Base-by-base conservation (phyloP, 352 stramenopile genomes). In the Phytopythium ostracodes region DNA sequence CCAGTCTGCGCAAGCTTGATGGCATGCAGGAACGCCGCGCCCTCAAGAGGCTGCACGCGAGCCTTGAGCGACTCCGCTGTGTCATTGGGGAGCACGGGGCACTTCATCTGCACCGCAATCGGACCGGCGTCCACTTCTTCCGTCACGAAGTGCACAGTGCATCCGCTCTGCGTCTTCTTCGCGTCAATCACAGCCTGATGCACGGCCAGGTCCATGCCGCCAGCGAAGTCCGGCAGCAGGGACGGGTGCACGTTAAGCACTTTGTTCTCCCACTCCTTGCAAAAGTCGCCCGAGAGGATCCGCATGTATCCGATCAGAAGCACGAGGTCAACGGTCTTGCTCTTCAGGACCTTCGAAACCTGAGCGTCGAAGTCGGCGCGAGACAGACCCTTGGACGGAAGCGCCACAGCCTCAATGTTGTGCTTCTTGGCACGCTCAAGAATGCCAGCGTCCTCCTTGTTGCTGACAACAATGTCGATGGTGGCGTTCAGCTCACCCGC, bases 191-290 rank as follows among this genome's bases (percentile, higher is more conserved):
- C 98, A 42, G 95, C 96, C 75, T 98, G 88, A 79, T 99, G 98
- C 31, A 99, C 98, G n/a, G 91, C 92, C 52, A 98, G 75, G 77
- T 99, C 98, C 98, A 99, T 99, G 53, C 97, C 97, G n/a, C 98
- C 98, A 63, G 96, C 97, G 76, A 99, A 99, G 60, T 99, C 97
- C 17, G 98, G 98, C 24, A 99, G 84, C 36, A 99, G 86, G 44
- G 96, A 99, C 51, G 98, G 98, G 78, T 99, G 98, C 49, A 99
- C 98, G 78, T 99, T 99, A 18, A 99, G 87, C 68, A 98, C 98
- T 63, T 97, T 91, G 70, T 93, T 87, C 62, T 87, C 71, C 96
- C 96, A 99, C 64, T 94, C 87, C 63, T 96, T 82, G 73, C 89
- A 98, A 71, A 99, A 99, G 42, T 90, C 76, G 51, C 72, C 79